phyloP scores from a whole-genome alignment of 805 yeast genomes.

The Candida morakotiae region DNA sequence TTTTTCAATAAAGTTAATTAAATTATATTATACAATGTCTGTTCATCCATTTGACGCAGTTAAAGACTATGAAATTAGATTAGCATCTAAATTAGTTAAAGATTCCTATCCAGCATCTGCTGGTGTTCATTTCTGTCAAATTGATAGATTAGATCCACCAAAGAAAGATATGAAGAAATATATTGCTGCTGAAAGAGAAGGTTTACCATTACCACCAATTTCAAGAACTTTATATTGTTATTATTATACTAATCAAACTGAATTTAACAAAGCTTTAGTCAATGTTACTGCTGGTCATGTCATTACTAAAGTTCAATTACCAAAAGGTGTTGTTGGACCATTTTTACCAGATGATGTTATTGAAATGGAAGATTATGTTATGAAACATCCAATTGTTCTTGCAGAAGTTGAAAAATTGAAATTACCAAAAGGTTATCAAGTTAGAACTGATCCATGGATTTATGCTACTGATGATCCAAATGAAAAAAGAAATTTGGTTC shows the following conservation, averaged over 20 bases:
- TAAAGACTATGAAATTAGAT: constrained; percentile 53
- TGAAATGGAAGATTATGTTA: constrained; percentile 48
- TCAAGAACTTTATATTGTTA: constrained; percentile 67
- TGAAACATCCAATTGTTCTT: constrained; percentile 51
- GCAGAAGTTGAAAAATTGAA: constrained; percentile 67
- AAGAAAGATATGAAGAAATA: constrained; percentile 65
- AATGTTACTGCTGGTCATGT: constrained; percentile 61
- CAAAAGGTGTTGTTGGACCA: constrained; percentile 68
- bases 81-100: constrained; percentile 58
- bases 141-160: constrained; percentile 76
- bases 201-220: constrained; percentile 48
- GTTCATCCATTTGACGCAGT: constrained; percentile 59
- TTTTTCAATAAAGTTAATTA: not conserved
- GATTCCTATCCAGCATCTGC: constrained; percentile 49
- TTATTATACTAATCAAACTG: constrained; percentile 54
- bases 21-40: constrained; percentile 1
- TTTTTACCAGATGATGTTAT: constrained; percentile 60
- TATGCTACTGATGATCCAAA: constrained; percentile 71
- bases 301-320: constrained; percentile 51
- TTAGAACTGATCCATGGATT: constrained; percentile 79
- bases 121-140: constrained; percentile 58
- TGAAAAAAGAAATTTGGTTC: constrained; percentile 60
- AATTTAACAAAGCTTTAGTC: constrained; percentile 67
- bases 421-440: constrained; percentile 52
- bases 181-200: constrained; percentile 59